A percentile compares a stretch with the other conserved stretches of the same genome.
phyloP scores from a whole-genome alignment of 192 early-diverging fungal species.

The Allomyces macrogynus region DNA sequence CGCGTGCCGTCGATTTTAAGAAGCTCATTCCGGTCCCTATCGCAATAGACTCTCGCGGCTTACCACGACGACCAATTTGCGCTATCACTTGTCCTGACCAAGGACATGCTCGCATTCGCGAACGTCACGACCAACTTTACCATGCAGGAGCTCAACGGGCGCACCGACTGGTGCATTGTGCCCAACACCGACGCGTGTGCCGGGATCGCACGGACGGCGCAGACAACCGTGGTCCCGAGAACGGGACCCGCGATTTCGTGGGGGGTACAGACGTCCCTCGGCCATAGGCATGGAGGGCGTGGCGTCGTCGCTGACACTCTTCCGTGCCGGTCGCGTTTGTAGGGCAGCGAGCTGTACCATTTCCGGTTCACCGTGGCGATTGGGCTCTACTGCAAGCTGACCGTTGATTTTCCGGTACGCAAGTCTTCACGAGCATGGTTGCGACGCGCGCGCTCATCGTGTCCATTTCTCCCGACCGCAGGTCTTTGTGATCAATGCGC shows the following conservation, averaged over 20 bases:
- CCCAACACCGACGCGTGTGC: neutral
- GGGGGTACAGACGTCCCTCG: too few species aligned
- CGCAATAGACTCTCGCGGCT: neutral
- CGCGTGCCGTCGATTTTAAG: too few species aligned
- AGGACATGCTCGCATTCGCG: neutral
- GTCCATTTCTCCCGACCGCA: neutral
- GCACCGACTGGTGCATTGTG: constrained; percentile 3
- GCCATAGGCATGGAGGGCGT: too few species aligned
- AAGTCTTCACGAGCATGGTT: neutral
- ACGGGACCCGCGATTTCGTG: neutral
- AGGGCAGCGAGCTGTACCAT: neutral
- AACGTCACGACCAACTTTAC: neutral
- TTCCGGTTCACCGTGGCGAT: neutral
- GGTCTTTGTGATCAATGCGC: constrained; percentile 1
- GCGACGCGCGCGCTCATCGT: too few species aligned
- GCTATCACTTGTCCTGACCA: neutral
- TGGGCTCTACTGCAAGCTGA: neutral
- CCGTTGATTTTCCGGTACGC: neutral
- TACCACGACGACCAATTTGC: neutral
- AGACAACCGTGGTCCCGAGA: neutral
- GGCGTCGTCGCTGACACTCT: too few species aligned
- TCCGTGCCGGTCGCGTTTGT: too few species aligned
- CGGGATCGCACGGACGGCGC: neutral
- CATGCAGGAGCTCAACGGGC: constrained; percentile 2
- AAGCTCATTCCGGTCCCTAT: too few species aligned